A percentile compares a stretch with the other conserved stretches of the same genome.
phyloP scores from a whole-genome alignment of 108 stramenopile genomes.

The Nannochloropsis salina region DNA sequence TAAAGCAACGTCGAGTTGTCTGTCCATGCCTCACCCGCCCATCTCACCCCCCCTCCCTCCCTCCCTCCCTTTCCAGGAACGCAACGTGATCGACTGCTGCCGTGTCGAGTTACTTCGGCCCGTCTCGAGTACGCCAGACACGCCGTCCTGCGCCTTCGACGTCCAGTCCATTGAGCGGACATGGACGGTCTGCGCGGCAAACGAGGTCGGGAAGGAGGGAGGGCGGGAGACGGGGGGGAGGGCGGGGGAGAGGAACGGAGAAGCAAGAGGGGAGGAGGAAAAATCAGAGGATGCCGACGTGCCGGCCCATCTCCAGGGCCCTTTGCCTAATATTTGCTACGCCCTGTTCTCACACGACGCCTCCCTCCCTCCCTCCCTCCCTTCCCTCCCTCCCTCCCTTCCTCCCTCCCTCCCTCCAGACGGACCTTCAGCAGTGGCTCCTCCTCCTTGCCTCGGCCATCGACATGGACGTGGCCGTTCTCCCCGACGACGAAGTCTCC shows the following conservation, averaged over 20 bases:
- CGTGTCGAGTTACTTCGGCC: constrained; percentile 41
- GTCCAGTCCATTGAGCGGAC: constrained; percentile 43
- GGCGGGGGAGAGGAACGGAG: too few relatives aligned
- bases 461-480: constrained; percentile 45
- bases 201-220: too few relatives aligned
- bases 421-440: constrained; percentile 40
- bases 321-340: neutral
- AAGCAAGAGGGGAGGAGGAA: too few relatives aligned
- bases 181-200: constrained; percentile 46
- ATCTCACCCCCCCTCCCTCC: neutral
- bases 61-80: constrained; percentile 18
- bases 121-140: constrained; percentile 24
- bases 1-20: too few relatives aligned
- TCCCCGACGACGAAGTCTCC: constrained; percentile 47
- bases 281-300: too few relatives aligned
- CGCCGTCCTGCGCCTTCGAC: constrained; percentile 43
- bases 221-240: too few relatives aligned
- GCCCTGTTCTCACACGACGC: neutral
- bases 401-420: constrained; percentile 20
- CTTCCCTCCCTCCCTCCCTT: neutral
- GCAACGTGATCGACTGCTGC: constrained; percentile 42
- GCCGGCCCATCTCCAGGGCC: too few relatives aligned
- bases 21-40: too few relatives aligned
- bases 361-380: neutral
- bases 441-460: constrained; percentile 35